Base-by-base conservation (phyloP, 2,329 filamentous ascomycete species). In the Arthroderma sp. region DNA sequence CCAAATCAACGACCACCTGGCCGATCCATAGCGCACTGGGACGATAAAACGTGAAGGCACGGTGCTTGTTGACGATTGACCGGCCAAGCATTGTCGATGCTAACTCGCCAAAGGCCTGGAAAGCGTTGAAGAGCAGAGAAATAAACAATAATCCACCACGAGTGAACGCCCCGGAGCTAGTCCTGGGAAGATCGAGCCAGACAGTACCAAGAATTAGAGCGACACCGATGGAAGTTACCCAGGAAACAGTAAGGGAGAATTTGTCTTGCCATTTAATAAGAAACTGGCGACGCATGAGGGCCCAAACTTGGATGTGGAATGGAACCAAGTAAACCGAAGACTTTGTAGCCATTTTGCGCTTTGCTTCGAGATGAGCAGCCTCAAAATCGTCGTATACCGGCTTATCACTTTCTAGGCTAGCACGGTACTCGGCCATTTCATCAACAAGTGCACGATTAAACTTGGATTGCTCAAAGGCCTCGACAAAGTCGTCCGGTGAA, bases 21-120 rank as follows among this genome's bases (percentile, higher is more conserved):
- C 52, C 71, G 80, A 0, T 76, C 80, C 53, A 83, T 80, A 62
- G 81, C 82, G 86, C 83, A 6, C 83, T 87, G 0, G 88, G 86
- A 56, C 94, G 88, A 56, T 94, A 94, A 11, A 94, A 72, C 11
- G 87, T 86, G 59, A 94, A 94, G 47, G 83, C 78, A 45, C 74
- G 68, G 55, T 95, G 88, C 61, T 94, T 94, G 59, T 94, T 86
- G 48, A 95, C 86, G 55, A 94, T 94, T 1, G 84, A 83, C 33
- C 88, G 82, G 74, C 94, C 87, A 2, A 84, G 77, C 59, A 91
- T 95, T 4, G 94, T 73, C 0, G 84, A 87, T 31, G 91, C 65
- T 58, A 94, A 74, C 62, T 93, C 86, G 33, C 89, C 73, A 45
- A 83, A 82, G 59, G 78, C 83, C 50, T 81, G 74, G 56, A 93